phyloP scores from a whole-genome alignment of 1,284 basidiomycete genomes.

The Leccinum ambiguum region DNA sequence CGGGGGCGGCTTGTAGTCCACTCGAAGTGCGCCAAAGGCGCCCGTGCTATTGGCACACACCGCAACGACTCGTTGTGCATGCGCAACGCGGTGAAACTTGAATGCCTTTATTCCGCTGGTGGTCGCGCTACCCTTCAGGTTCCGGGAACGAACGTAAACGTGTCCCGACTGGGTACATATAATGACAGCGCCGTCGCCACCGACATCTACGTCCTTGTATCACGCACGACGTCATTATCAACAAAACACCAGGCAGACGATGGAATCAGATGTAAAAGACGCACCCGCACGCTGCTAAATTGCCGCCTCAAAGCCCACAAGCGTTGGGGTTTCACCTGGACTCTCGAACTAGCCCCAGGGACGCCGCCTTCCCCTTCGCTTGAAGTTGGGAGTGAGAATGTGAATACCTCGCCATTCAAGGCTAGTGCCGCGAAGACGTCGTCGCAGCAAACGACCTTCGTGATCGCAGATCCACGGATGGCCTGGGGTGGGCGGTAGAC shows the following conservation, averaged over 20 bases:
- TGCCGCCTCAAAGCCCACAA: slow-evolving; percentile 89
- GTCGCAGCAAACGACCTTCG: slow-evolving; percentile 82
- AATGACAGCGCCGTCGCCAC: slow-evolving; percentile 86
- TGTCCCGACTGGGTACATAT: slow-evolving; percentile 95
- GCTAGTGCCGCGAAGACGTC: slow-evolving; percentile 86
- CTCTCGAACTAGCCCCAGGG: slow-evolving; percentile 26
- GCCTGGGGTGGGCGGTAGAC: slow-evolving; percentile 82
- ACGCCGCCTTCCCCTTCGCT: slow-evolving; percentile 30
- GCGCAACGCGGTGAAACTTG: slow-evolving; percentile 83
- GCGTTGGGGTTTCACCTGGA: slow-evolving; percentile 73
- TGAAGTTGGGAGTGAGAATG: slow-evolving; percentile 58
- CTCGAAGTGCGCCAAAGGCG: slow-evolving; percentile 83
- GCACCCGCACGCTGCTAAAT: slow-evolving; percentile 79
- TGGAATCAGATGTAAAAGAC: slow-evolving; percentile 22
- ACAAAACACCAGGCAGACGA: not conserved
- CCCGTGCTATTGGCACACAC: slow-evolving; percentile 91
- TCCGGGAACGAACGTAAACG: slow-evolving; percentile 82
- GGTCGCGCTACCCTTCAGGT: slow-evolving; percentile 39
- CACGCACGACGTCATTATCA: slow-evolving; percentile 6
- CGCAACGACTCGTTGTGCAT: slow-evolving; percentile 80
- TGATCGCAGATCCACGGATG: slow-evolving; percentile 67
- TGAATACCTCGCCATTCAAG: slow-evolving; percentile 89
- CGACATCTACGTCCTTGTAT: slow-evolving; percentile 82
- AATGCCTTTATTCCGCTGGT: slow-evolving; percentile 53
- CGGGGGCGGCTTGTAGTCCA: slow-evolving; percentile 64